These are phyloP conservation scores for Wickerhamiella brachini DNA, from an alignment of 805 yeast species.

Conservation along the genomic window DNA sequence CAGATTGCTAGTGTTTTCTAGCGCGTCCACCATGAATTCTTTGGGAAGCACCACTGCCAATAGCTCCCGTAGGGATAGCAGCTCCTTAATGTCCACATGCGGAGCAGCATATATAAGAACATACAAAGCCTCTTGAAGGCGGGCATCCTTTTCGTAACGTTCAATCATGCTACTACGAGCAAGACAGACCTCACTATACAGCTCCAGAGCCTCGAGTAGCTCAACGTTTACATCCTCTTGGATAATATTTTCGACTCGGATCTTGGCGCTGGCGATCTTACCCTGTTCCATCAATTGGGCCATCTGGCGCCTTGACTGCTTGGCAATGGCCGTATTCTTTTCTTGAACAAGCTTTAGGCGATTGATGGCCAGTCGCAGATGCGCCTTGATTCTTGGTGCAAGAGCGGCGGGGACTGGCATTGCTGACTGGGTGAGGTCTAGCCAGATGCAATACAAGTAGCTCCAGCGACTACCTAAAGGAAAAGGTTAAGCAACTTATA, in stretches of 20 bases:
- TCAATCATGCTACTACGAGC: conserved; percentile 59
- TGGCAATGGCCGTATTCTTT: conserved; percentile 59
- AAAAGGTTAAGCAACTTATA: neutral
- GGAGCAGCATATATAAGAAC: conserved; percentile 57
- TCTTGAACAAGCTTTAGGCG: conserved; percentile 59
- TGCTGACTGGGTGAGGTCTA: neutral
- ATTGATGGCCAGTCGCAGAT: conserved; percentile 47
- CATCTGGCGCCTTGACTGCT: conserved; percentile 53
- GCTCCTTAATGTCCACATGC: conserved; percentile 64
- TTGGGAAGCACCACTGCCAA: conserved; percentile 49
- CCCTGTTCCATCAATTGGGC: conserved; percentile 59
- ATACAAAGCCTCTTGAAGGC: conserved; percentile 57
- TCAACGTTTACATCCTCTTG: conserved; percentile 73
- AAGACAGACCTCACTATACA: conserved; percentile 66
- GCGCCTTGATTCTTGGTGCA: conserved; percentile 11
- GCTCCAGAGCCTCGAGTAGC: conserved; percentile 60
- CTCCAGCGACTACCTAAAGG: neutral
- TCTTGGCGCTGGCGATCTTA: conserved; percentile 70
- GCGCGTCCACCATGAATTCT: conserved; percentile 46
- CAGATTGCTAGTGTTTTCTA: conserved; percentile 35
- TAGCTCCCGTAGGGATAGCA: conserved; percentile 45
- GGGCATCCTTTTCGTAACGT: conserved; percentile 10
- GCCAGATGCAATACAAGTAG: neutral
- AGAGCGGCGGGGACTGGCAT: neutral
- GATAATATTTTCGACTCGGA: conserved; percentile 71